Evolutionary conservation across 306 rosid species (phyloP).

Genomic region (Ormosia semicastrata): DNA sequence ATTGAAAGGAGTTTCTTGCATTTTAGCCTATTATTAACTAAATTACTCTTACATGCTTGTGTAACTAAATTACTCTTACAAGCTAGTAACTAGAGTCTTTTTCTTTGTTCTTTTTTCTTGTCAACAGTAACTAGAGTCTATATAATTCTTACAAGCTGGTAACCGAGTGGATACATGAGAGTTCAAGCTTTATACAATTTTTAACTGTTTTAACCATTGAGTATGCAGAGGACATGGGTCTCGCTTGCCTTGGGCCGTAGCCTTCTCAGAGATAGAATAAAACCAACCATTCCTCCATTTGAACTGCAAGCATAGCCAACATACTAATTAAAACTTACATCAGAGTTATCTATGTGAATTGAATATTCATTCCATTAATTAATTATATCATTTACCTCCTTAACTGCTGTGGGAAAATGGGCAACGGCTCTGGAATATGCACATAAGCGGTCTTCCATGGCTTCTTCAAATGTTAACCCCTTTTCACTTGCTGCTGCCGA

Average conservation of each 20-base stretch:
- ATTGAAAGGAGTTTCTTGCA: too few relatives aligned
- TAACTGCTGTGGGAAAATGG: conserved; percentile 95
- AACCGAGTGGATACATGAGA: background rate
- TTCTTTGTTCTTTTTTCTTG: too few relatives aligned
- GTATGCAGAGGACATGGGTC: conserved; percentile 92
- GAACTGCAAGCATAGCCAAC: conserved; percentile 56
- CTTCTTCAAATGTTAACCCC: conserved; percentile 67
- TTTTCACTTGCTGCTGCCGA: conserved; percentile 77
- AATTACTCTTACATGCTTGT: background rate
- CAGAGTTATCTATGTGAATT: background rate
- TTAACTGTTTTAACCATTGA: conserved; percentile 76
- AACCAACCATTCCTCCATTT: conserved; percentile 99
- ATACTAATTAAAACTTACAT: background rate
- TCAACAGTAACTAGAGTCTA: conserved; percentile 1
- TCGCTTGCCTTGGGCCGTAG: conserved; percentile 63
- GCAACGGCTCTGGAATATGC: conserved; percentile 86
- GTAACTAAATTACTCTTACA: conserved; percentile 13
- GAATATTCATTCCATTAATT: background rate
- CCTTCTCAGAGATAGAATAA: conserved; percentile 72
- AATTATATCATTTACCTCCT: conserved; percentile 62
- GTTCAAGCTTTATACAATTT: conserved; percentile 45
- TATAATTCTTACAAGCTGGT: background rate
- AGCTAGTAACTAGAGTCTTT: background rate
- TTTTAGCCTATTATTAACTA: background rate
- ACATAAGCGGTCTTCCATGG: conserved; percentile 79